Conservation (phyloP, 306 rosid genomes). For the Medicago truncatula region MtrunA17r5.0-ANR NC_053043.1:4706001-4706500, state of each 20-base stretch:
- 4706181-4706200: conserved; percentile 87
- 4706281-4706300: not conserved
- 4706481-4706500: too few species aligned
- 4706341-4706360: not conserved
- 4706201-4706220: conserved; percentile 65
- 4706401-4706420: too few species aligned
- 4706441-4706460: too few species aligned
- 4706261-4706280: conserved; percentile 26
- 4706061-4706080: conserved; percentile 83
- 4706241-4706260: conserved; percentile 23
- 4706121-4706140: conserved; percentile 78
- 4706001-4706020: not conserved
- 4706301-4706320: not conserved
- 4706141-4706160: conserved; percentile 76
- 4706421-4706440: too few species aligned
- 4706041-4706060: conserved; percentile 64
- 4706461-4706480: too few species aligned
- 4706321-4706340: not conserved
- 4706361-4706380: too few species aligned
- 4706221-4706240: conserved; percentile 76
- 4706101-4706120: conserved; percentile 78
- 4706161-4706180: conserved; percentile 63
- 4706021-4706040: not conserved
- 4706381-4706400: too few species aligned
- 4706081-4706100: conserved; percentile 99